Conservation (phyloP, 805 yeast genomes). For the Metschnikowia gruessii region DNA sequence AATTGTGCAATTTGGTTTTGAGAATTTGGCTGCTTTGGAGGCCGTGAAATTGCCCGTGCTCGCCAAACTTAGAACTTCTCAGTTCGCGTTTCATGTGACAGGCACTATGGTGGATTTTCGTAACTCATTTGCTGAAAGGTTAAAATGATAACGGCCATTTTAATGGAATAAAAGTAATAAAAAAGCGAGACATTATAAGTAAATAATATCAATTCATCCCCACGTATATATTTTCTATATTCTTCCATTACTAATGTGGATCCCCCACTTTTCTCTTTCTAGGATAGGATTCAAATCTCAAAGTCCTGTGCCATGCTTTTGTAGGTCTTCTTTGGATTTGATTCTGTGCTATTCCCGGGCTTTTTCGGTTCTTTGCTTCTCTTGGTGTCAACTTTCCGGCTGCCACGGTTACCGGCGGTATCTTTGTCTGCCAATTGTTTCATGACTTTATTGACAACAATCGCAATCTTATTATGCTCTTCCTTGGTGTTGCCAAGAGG, state of each 20-base stretch:
- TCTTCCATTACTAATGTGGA: no score
- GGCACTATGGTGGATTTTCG: no score
- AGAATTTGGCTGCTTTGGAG: no score
- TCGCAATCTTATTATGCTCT: slow-evolving; percentile 48
- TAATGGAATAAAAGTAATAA: neutral
- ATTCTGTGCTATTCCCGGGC: slow-evolving; percentile 2
- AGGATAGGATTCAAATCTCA: slow-evolving; percentile 6
- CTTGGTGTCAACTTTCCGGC: neutral
- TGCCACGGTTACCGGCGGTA: slow-evolving; percentile 2
- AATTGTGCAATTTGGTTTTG: no score
- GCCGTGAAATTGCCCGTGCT: no score
- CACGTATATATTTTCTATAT: no score
- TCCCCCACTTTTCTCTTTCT: neutral
- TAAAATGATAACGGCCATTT: neutral
- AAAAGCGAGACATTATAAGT: no score
- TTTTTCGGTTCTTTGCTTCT: neutral
- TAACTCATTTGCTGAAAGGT: no score
- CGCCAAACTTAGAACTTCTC: no score
- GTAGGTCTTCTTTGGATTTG: slow-evolving; percentile 7
- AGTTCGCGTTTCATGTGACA: no score
- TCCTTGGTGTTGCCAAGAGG: slow-evolving; percentile 40
- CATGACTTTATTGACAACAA: slow-evolving; percentile 52
- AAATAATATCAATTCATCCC: no score
- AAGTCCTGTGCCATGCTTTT: slow-evolving; percentile 15
- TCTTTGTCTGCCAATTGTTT: slow-evolving; percentile 49